Percentiles rank a stretch among this genome's conserved stretches.
Evolutionary conservation across 257 asterid species (phyloP).

Genomic region (Nyctanthes arbortristis): DNA sequence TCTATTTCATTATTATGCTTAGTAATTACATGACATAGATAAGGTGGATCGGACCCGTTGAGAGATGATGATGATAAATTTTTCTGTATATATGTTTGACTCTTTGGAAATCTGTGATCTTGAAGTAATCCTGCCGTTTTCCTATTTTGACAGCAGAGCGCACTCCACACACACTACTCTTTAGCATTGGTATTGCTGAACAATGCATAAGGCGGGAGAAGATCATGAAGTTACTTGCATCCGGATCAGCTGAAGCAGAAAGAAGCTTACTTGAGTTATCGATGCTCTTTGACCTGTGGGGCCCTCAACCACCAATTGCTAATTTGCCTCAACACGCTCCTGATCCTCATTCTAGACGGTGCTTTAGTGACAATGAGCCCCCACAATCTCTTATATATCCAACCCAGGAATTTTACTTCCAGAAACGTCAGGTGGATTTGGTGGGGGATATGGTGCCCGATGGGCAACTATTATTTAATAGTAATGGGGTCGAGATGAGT

Average conservation of each 20-base stretch:
- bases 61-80: background rate
- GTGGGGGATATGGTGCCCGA: constrained; percentile 29
- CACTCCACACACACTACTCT: constrained; percentile 36
- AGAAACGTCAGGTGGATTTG: constrained; percentile 43
- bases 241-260: background rate
- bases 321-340: constrained; percentile 40
- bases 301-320: constrained; percentile 38
- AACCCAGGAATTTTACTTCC: constrained; percentile 44
- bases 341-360: constrained; percentile 27
- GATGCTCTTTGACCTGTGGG: constrained; percentile 42
- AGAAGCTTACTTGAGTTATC: background rate
- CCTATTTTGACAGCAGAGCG: constrained; percentile 42
- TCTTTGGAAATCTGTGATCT: background rate
- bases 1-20: background rate
- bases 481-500: constrained; percentile 38
- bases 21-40: background rate
- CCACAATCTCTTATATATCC: constrained; percentile 55
- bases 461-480: constrained; percentile 32
- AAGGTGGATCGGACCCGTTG: background rate
- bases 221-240: constrained; percentile 30
- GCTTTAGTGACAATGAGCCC: constrained; percentile 33
- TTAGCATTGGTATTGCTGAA: constrained; percentile 44
- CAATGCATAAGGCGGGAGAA: constrained; percentile 57
- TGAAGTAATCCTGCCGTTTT: constrained; percentile 4
- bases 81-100: background rate